Conservation (phyloP, 1,139 yeast species). For the Sugiyamaella xylanicola region DNA sequence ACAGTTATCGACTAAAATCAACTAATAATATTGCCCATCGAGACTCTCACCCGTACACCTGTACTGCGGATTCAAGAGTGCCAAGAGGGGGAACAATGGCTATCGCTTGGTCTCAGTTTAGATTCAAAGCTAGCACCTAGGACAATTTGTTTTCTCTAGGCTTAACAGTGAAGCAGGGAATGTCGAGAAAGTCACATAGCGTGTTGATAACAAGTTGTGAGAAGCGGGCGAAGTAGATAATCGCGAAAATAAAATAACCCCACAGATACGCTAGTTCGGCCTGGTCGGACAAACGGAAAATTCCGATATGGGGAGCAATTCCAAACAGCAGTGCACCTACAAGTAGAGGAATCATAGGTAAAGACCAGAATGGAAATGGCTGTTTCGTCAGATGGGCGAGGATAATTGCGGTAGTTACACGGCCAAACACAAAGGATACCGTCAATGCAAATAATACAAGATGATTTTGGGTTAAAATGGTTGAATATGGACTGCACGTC, state of each 20-base stretch:
- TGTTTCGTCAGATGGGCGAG: conserved; percentile 73
- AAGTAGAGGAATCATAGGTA: conserved; percentile 43
- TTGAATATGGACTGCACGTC: conserved; percentile 44
- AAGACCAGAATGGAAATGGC: conserved; percentile 55
- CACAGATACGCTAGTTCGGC: conserved; percentile 42
- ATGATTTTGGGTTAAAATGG: conserved; percentile 46
- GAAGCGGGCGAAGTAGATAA: conserved; percentile 42
- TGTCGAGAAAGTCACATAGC: conserved; percentile 40
- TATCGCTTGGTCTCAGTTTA: too few species aligned
- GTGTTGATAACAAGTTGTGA: conserved; percentile 42
- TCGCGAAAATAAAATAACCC: conserved; percentile 36
- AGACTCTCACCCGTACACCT: too few species aligned
- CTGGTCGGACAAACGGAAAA: conserved; percentile 28
- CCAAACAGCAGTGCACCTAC: conserved; percentile 44
- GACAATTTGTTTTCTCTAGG: conserved; percentile 4
- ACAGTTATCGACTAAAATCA: too few species aligned
- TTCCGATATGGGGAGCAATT: conserved; percentile 36
- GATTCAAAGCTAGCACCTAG: too few species aligned
- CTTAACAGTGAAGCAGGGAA: neutral
- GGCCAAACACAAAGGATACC: conserved; percentile 69
- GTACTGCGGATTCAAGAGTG: too few species aligned
- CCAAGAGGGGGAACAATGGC: too few species aligned
- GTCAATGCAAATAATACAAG: conserved; percentile 60
- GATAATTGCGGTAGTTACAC: conserved; percentile 57
- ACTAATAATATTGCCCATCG: too few species aligned